Conservation (phyloP, 345 rosid genomes). For the Dipteronia sinensis region DNA sequence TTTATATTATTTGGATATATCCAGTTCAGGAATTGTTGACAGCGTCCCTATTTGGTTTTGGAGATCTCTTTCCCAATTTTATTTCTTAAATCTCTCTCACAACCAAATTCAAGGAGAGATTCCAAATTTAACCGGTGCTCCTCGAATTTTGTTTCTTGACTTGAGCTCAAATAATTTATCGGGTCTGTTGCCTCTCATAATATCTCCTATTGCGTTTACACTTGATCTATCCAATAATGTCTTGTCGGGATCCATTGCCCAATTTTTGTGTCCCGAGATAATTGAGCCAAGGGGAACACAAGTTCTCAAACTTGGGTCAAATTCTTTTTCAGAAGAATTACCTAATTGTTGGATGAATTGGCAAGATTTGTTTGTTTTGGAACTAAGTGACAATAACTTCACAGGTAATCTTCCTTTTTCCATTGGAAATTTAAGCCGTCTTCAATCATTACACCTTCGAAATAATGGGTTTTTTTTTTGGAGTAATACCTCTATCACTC, state of each 20-base stretch:
- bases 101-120: conserved; percentile 32
- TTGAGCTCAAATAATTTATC: no score
- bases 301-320: background rate
- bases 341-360: background rate
- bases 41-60: conserved; percentile 29
- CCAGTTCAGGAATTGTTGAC: conserved; percentile 28
- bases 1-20: conserved; percentile 25
- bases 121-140: background rate
- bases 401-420: no score
- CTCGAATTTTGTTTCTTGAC: no score
- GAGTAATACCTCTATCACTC: no score
- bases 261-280: background rate
- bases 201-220: background rate
- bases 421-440: no score
- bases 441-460: background rate
- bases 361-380: background rate
- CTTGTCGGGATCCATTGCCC: conserved; percentile 16
- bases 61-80: conserved; percentile 1
- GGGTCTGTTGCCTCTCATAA: no score
- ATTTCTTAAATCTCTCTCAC: conserved; percentile 26
- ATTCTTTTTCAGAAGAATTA: background rate
- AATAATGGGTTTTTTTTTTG: no score
- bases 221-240: background rate
- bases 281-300: background rate
- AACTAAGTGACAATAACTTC: background rate